Evolutionary conservation across 306 rosid species (phyloP).

Genomic region (Arachis hypogaea): DNA sequence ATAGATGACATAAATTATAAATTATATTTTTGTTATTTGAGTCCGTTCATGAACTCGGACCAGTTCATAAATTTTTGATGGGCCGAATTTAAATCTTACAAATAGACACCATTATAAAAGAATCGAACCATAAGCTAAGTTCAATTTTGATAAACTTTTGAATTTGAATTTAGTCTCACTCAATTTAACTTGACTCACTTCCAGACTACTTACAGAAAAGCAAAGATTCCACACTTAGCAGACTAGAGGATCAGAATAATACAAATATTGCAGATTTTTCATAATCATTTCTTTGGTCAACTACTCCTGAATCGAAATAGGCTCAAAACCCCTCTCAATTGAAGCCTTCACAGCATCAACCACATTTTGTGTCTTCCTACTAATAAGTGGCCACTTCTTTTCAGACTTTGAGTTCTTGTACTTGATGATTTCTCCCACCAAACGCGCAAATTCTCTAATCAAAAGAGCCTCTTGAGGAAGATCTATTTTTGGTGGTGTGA

Average conservation of each 20-base stretch:
- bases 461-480: slow-evolving; percentile 75
- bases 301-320: slow-evolving; percentile 46
- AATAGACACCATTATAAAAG: no score
- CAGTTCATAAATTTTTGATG: no score
- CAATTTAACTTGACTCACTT: no score
- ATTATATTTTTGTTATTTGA: no score
- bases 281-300: not conserved
- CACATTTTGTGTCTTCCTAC: slow-evolving; percentile 71
- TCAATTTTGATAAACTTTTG: no score
- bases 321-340: slow-evolving; percentile 52
- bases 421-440: slow-evolving; percentile 55
- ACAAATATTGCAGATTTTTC: not conserved
- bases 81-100: no score
- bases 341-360: slow-evolving; percentile 76
- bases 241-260: not conserved
- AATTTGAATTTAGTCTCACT: no score
- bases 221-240: slow-evolving; percentile 1
- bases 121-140: no score
- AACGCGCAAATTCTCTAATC: slow-evolving; percentile 64
- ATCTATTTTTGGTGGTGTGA: slow-evolving; percentile 49
- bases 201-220: not conserved
- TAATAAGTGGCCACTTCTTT: slow-evolving; percentile 63
- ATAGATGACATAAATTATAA: no score
- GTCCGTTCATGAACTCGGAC: no score
- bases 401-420: slow-evolving; percentile 55